These are phyloP conservation scores for Haplosporangium gracile DNA, from an alignment of 192 early-diverging fungal genomes.

Conservation along the genomic window DNA sequence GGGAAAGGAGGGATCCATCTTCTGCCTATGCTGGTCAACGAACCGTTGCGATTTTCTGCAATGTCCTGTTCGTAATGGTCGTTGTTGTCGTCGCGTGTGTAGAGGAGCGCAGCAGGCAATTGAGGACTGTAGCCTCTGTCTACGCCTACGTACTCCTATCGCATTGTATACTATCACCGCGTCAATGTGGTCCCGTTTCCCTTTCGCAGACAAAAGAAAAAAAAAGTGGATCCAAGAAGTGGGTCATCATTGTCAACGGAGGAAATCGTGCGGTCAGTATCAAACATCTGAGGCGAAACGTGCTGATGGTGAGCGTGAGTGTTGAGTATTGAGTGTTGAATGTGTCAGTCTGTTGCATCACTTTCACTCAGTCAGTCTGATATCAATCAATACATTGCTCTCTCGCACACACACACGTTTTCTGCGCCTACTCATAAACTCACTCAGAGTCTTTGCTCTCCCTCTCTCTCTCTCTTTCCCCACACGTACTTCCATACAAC, in stretches of 20 bases:
- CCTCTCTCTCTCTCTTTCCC: background rate
- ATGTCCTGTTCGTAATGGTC: too few species aligned
- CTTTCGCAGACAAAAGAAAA: background rate
- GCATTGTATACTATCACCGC: too few species aligned
- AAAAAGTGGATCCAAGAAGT: conserved; percentile 5
- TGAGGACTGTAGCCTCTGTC: too few species aligned
- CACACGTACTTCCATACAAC: too few species aligned
- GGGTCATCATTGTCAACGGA: background rate
- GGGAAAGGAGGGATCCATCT: background rate
- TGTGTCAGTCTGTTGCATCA: too few species aligned
- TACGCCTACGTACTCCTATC: too few species aligned
- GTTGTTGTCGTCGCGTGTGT: too few species aligned
- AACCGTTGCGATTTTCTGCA: background rate
- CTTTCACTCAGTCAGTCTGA: background rate
- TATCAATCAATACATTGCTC: background rate
- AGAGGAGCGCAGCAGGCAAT: too few species aligned
- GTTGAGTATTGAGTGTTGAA: too few species aligned
- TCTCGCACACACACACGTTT: background rate
- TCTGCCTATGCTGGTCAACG: background rate
- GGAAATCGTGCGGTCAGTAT: background rate
- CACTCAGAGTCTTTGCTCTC: background rate
- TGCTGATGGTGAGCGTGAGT: too few species aligned
- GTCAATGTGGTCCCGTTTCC: too few species aligned
- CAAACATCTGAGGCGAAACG: too few species aligned
- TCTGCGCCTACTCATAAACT: background rate